A percentile compares a stretch with the other conserved stretches of the same genome.
Evolutionary conservation across 1,139 yeast genomes (phyloP).

Genomic region (Geotrichum klebahnii): DNA sequence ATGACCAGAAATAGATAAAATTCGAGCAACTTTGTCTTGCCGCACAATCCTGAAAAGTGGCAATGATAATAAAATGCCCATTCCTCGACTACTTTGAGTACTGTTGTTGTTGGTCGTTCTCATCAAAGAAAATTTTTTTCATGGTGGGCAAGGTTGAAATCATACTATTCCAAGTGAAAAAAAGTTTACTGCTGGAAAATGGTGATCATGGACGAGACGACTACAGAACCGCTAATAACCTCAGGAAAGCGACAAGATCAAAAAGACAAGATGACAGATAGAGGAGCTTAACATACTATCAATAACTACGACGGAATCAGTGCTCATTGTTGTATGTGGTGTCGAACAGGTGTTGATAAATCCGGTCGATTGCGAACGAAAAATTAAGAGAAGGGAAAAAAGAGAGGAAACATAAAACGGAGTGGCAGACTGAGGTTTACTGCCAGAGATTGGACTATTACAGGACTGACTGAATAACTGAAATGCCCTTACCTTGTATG

Average conservation of each 20-base stretch:
- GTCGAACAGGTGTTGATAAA: constrained; percentile 20
- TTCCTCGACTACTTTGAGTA: background rate
- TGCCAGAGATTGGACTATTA: background rate
- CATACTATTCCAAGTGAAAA: no score
- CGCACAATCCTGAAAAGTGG: background rate
- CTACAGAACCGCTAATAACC: no score
- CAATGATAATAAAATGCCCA: background rate
- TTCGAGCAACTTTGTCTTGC: background rate
- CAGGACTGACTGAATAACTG: background rate
- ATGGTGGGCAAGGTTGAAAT: no score
- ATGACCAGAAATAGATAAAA: background rate
- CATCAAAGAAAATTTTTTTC: no score
- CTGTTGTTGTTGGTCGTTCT: background rate
- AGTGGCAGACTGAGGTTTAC: constrained; percentile 9
- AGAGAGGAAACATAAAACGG: constrained; percentile 1
- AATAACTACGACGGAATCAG: constrained; percentile 23
- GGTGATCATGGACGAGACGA: no score
- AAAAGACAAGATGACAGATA: no score
- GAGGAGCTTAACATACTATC: constrained; percentile 20
- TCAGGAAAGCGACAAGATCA: background rate
- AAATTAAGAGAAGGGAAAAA: background rate
- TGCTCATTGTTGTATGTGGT: constrained; percentile 21
- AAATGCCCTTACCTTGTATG: constrained; percentile 9
- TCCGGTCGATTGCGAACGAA: constrained; percentile 15
- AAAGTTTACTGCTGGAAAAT: no score